Conservation (phyloP, 2,329 filamentous ascomycete species). For the Parastagonospora avenae region DNA sequence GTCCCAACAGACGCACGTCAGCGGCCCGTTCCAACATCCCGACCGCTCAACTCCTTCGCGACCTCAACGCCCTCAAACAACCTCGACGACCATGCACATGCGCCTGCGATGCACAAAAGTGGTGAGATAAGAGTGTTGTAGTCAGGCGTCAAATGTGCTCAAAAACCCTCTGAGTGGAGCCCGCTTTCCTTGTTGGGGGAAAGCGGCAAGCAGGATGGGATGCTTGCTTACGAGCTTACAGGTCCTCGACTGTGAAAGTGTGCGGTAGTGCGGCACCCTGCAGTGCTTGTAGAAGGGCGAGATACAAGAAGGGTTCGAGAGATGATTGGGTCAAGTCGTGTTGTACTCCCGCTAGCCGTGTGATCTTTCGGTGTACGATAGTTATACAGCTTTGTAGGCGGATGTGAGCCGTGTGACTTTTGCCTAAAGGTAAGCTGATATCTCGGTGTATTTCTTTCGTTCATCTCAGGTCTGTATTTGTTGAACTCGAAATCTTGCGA, state of each 20-base stretch:
- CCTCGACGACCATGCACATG: not conserved
- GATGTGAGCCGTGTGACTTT: too few relatives aligned
- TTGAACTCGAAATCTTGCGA: too few relatives aligned
- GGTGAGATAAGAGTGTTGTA: conserved; percentile 2
- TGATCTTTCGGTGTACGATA: not conserved
- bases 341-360: conserved; percentile 4
- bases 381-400: too few relatives aligned
- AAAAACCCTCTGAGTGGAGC: conserved; percentile 21
- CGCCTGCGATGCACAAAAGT: not conserved
- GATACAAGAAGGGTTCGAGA: not conserved
- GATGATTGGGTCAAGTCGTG: conserved; percentile 4
- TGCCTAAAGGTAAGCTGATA: too few relatives aligned
- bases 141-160: conserved; percentile 23
- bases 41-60: not conserved
- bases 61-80: not conserved
- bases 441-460: too few relatives aligned
- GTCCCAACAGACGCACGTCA: conserved; percentile 12
- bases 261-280: not conserved
- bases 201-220: conserved; percentile 8
- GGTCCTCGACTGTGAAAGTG: not conserved
- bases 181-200: conserved; percentile 13
- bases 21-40: conserved; percentile 9
- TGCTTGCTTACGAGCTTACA: conserved; percentile 2
- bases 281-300: not conserved
- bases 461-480: too few relatives aligned